Evolutionary conservation across 371 early-diverging fungal species (phyloP).

Genomic region (Mortierella sp.): DNA sequence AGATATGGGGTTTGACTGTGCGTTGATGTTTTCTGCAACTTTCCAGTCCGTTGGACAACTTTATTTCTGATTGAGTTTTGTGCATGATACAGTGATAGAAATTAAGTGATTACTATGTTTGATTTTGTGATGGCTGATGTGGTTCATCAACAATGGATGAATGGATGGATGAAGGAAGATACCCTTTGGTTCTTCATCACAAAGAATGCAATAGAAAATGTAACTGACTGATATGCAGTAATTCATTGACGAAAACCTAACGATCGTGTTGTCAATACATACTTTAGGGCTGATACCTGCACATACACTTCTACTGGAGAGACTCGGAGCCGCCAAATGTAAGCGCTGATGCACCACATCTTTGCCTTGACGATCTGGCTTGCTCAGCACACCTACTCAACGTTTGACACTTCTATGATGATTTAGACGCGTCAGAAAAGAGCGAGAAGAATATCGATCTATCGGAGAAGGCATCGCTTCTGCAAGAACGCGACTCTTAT

Average conservation of each 20-base stretch:
- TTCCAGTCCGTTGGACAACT: no score
- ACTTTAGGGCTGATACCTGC: not conserved
- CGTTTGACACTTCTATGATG: not conserved
- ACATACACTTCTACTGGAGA: not conserved
- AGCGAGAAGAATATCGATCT: slow-evolving; percentile 34
- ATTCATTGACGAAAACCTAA: not conserved
- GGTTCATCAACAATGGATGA: no score
- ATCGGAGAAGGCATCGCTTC: slow-evolving; percentile 17
- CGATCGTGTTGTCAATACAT: not conserved
- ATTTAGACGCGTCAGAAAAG: slow-evolving; percentile 16
- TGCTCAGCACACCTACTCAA: not conserved
- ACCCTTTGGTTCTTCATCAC: no score
- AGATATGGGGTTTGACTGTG: no score
- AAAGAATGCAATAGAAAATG: no score
- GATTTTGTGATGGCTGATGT: no score
- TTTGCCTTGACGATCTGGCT: not conserved
- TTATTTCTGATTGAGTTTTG: no score
- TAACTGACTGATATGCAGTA: no score
- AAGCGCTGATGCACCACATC: not conserved
- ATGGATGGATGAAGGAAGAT: no score
- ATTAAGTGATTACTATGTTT: no score
- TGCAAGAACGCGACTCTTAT: slow-evolving; percentile 43
- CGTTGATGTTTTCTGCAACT: no score
- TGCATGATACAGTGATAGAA: no score
- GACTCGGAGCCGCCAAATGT: slow-evolving; percentile 1